Conservation (phyloP, 1,284 basidiomycete species). For the Tremellales sp. region DNA sequence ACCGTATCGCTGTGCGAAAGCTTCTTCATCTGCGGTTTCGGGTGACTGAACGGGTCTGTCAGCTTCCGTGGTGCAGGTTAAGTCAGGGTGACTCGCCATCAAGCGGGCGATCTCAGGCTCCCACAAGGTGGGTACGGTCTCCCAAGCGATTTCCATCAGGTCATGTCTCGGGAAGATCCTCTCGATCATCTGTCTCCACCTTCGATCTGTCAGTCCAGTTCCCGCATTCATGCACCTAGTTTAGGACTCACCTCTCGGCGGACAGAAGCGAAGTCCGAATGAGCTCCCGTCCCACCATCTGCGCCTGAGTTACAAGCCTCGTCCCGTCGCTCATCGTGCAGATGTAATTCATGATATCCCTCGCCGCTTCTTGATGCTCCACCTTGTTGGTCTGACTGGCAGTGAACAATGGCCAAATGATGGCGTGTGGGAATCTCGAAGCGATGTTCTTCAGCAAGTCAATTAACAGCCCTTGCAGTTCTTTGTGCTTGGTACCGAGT, state of each 20-base stretch:
- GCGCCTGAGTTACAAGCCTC: constrained; percentile 35
- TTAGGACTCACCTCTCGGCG: constrained; percentile 29
- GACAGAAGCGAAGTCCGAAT: constrained; percentile 35
- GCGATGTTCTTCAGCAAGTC: constrained; percentile 35
- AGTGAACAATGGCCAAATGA: constrained; percentile 44
- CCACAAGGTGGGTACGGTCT: constrained; percentile 29
- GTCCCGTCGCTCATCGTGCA: constrained; percentile 30
- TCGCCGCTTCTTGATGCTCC: constrained; percentile 37
- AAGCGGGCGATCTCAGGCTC: constrained; percentile 26
- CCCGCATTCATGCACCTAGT: background rate
- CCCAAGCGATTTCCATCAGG: constrained; percentile 33
- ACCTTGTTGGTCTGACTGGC: constrained; percentile 37
- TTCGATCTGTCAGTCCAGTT: constrained; percentile 4
- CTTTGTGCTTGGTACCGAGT: constrained; percentile 33
- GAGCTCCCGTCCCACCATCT: constrained; percentile 37
- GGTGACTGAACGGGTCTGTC: constrained; percentile 11
- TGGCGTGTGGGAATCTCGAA: constrained; percentile 38
- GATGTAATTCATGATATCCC: constrained; percentile 40
- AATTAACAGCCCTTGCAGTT: constrained; percentile 32
- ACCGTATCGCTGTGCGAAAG: constrained; percentile 31
- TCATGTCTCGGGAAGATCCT: constrained; percentile 25
- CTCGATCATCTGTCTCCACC: constrained; percentile 34
- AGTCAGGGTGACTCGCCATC: constrained; percentile 5
- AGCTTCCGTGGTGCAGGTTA: background rate
- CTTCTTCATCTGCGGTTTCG: constrained; percentile 38